A percentile compares a stretch with the other conserved stretches of the same genome.
phyloP scores from a whole-genome alignment of 495 filamentous ascomycete species.

The Penicillium psychrofluorescens region DNA sequence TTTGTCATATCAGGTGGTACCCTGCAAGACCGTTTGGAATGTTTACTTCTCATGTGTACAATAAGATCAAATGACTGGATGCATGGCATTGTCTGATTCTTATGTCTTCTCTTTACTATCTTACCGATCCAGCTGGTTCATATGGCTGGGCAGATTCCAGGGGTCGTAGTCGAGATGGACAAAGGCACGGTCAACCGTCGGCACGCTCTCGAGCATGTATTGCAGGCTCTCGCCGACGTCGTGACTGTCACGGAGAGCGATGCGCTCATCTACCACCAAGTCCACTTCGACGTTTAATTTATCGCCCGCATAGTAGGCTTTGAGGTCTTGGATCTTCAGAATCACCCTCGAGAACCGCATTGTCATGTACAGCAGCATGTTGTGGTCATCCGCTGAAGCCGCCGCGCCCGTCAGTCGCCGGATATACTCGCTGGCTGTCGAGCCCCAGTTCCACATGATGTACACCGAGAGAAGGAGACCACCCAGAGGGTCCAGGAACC shows the following conservation, averaged over 20 bases:
- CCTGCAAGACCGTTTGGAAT: background rate
- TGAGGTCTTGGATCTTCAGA: conserved; percentile 76
- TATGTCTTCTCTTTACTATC: background rate
- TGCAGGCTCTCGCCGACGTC: conserved; percentile 84
- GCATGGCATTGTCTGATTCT: conserved; percentile 1
- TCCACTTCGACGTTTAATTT: conserved; percentile 82
- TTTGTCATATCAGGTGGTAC: background rate
- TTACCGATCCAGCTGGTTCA: conserved; percentile 52
- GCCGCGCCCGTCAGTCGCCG: conserved; percentile 75
- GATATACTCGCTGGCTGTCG: conserved; percentile 71
- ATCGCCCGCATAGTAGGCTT: conserved; percentile 86
- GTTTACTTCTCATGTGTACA: conserved; percentile 6
- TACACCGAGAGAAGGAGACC: conserved; percentile 73
- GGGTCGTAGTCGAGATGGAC: conserved; percentile 79
- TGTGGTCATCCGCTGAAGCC: conserved; percentile 71
- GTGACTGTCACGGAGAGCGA: conserved; percentile 74
- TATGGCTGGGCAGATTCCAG: conserved; percentile 79
- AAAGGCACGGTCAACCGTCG: conserved; percentile 61
- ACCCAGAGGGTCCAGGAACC: conserved; percentile 83
- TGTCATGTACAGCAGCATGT: conserved; percentile 80
- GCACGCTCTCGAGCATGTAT: conserved; percentile 85
- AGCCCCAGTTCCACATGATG: conserved; percentile 81
- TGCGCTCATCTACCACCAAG: conserved; percentile 74
- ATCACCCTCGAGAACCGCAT: conserved; percentile 93
- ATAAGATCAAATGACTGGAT: conserved; percentile 19